phyloP scores from a whole-genome alignment of 2,329 filamentous ascomycete species.

The Hawksworthiomyces lignivorus region DNA sequence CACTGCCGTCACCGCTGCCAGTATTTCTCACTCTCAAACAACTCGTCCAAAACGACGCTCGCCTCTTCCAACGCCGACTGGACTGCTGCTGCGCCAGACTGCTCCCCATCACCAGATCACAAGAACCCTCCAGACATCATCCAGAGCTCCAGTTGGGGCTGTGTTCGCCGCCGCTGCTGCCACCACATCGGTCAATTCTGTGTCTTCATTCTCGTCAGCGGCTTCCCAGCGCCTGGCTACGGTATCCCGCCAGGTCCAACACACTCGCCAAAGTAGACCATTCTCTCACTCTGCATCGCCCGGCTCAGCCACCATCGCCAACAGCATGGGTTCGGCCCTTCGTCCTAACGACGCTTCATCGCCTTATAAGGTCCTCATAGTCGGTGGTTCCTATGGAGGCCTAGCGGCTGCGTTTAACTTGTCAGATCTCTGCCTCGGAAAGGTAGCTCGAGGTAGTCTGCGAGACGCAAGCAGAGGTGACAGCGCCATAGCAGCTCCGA shows the following conservation, averaged over 20 bases:
- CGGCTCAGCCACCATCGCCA: neutral
- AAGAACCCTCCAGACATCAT: no score
- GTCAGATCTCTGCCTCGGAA: constrained; percentile 54
- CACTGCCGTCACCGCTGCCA: neutral
- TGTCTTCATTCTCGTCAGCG: neutral
- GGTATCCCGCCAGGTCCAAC: neutral
- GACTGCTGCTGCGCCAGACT: no score
- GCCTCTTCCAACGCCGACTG: no score
- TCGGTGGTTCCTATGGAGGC: constrained; percentile 67
- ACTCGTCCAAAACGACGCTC: no score
- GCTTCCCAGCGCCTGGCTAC: neutral
- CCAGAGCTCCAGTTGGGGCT: no score
- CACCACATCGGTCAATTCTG: constrained; percentile 2
- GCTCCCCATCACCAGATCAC: neutral
- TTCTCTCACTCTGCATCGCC: neutral
- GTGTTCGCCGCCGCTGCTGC: neutral
- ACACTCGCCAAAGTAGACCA: neutral
- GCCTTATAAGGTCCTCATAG: constrained; percentile 53
- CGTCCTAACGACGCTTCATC: constrained; percentile 6
- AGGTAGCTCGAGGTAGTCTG: constrained; percentile 36
- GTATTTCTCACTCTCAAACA: no score
- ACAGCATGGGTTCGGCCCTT: constrained; percentile 10
- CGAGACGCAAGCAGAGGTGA: no score
- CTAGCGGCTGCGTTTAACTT: constrained; percentile 60
- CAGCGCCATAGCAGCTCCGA: no score